Conservation (phyloP, 148 eudicot species). For the Dianthus caryophyllus region DNA sequence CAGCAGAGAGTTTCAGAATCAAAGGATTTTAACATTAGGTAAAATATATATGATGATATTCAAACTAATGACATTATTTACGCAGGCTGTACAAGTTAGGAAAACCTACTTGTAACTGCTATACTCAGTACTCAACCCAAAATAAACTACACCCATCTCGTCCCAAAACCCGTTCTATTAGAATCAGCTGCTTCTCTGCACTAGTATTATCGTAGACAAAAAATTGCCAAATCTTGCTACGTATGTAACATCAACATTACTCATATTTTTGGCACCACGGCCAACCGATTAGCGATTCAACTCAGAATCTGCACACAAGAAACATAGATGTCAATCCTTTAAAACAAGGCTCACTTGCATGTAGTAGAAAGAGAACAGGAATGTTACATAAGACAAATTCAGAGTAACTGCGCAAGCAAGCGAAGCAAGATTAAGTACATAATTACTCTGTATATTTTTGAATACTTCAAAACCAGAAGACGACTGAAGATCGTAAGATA, state of each 20-base stretch:
- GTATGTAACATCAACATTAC: constrained; percentile 21
- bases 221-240: constrained; percentile 20
- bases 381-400: not conserved
- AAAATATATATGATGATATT: not conserved
- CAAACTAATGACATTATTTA: constrained; percentile 18
- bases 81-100: constrained; percentile 4
- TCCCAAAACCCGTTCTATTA: not conserved
- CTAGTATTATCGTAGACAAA: constrained; percentile 24
- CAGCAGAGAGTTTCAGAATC: not conserved
- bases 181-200: constrained; percentile 16
- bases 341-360: too few relatives aligned
- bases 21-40: not conserved
- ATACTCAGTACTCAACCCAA: constrained; percentile 27
- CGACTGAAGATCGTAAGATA: too few relatives aligned
- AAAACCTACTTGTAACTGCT: constrained; percentile 23
- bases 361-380: not conserved
- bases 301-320: constrained; percentile 27
- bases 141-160: not conserved
- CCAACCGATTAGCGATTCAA: constrained; percentile 9
- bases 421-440: not conserved
- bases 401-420: not conserved
- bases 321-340: constrained; percentile 6
- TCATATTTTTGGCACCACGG: not conserved
- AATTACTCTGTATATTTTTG: not conserved
- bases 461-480: too few relatives aligned